A percentile compares a stretch with the other conserved stretches of the same genome.
phyloP scores from a whole-genome alignment of 257 asterid genomes.

The Fraxinus americana region DNA sequence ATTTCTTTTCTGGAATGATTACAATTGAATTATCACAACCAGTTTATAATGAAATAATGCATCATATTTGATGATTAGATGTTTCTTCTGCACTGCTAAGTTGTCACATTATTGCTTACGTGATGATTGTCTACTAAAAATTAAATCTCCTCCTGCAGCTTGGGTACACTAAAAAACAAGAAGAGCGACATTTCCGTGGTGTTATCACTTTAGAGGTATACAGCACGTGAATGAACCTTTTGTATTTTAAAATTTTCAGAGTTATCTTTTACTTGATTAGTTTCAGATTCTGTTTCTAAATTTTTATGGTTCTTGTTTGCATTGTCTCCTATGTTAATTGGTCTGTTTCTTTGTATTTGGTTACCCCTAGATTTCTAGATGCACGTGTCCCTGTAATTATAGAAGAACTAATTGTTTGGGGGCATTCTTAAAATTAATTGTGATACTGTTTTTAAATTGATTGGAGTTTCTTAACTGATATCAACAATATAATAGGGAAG shows the following conservation, averaged over 20 bases:
- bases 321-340: neutral
- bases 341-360: neutral
- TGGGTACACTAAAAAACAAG: slow-evolving; percentile 96
- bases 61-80: slow-evolving; percentile 9
- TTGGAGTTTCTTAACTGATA: neutral
- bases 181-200: slow-evolving; percentile 94
- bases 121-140: slow-evolving; percentile 17
- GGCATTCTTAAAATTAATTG: neutral
- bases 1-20: neutral
- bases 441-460: neutral
- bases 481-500: neutral
- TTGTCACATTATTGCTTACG: slow-evolving; percentile 12
- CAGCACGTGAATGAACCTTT: slow-evolving; percentile 3
- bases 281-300: neutral
- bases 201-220: slow-evolving; percentile 87
- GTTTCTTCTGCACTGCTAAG: neutral
- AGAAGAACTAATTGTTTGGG: neutral
- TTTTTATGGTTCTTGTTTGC: neutral
- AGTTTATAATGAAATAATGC: neutral
- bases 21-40: neutral
- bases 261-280: neutral
- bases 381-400: neutral
- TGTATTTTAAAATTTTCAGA: neutral
- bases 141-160: slow-evolving; percentile 58
- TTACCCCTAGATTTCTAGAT: neutral